These are phyloP conservation scores for Ustilago vetiveriae DNA, from an alignment of 1,284 basidiomycete species.

Conservation along the genomic window DNA sequence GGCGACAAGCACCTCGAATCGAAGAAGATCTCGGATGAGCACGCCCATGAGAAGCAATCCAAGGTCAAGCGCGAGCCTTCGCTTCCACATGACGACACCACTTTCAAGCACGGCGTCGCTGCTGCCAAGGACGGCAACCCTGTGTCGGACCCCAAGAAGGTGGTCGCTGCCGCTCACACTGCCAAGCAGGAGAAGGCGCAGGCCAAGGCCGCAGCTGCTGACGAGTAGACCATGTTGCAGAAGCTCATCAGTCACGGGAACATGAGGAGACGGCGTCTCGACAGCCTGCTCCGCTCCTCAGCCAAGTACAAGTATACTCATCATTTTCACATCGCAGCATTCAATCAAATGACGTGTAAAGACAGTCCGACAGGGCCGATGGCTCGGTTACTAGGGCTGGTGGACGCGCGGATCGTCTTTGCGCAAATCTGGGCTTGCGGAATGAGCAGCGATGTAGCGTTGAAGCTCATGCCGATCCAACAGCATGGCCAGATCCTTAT, in stretches of 20 bases:
- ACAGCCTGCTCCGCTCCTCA: not conserved
- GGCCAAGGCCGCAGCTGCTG: slow-evolving; percentile 20
- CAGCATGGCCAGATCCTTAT: slow-evolving; percentile 5
- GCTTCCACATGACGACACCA: slow-evolving; percentile 37
- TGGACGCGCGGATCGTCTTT: not conserved
- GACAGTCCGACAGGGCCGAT: not conserved
- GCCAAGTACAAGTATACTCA: not conserved
- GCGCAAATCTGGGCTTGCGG: not conserved
- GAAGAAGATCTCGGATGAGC: slow-evolving; percentile 33
- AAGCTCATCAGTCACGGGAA: not conserved
- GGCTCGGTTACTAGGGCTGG: no score
- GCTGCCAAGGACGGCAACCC: slow-evolving; percentile 50
- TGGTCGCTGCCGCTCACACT: slow-evolving; percentile 40
- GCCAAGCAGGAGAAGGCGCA: slow-evolving; percentile 40
- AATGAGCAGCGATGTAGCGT: slow-evolving; percentile 5
- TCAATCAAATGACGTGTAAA: slow-evolving; percentile 1
- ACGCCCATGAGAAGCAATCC: slow-evolving; percentile 43
- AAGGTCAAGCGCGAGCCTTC: slow-evolving; percentile 31
- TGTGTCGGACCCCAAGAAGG: slow-evolving; percentile 41
- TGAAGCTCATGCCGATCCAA: slow-evolving; percentile 24
- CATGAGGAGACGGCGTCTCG: not conserved
- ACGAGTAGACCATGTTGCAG: slow-evolving; percentile 7
- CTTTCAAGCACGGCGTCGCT: slow-evolving; percentile 49
- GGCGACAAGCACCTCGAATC: slow-evolving; percentile 48
- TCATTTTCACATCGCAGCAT: slow-evolving; percentile 6